Percentiles rank a stretch among this genome's conserved stretches.
These are phyloP conservation scores for Cardamine occulta DNA, from an alignment of 345 rosid species.

Conservation along the genomic window DNA sequence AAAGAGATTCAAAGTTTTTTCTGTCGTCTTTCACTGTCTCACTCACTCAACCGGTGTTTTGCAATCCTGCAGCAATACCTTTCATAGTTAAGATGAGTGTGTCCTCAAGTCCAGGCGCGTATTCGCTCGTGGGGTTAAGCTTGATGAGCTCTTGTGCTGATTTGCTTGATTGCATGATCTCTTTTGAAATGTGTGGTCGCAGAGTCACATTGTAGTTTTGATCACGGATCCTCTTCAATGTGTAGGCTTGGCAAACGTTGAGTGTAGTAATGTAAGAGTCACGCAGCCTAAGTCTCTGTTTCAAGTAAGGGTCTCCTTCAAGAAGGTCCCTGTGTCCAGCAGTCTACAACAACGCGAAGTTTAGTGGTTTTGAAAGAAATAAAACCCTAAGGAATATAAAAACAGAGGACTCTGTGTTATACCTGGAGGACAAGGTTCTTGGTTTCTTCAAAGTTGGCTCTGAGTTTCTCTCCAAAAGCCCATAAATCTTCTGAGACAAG, in stretches of 20 bases:
- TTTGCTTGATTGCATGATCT: slow-evolving; percentile 74
- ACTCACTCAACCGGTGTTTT: slow-evolving; percentile 81
- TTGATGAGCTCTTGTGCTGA: slow-evolving; percentile 74
- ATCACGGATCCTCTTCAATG: slow-evolving; percentile 89
- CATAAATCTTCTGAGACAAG: slow-evolving; percentile 83
- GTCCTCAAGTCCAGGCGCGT: slow-evolving; percentile 94
- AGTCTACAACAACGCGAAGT: slow-evolving; percentile 50
- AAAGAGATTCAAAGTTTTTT: not conserved
- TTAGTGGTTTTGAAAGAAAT: not conserved
- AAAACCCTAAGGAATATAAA: not conserved
- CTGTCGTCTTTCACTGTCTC: slow-evolving; percentile 6
- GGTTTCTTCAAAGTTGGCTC: slow-evolving; percentile 78
- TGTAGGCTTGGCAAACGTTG: slow-evolving; percentile 93
- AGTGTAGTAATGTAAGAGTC: slow-evolving; percentile 97
- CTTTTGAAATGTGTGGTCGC: slow-evolving; percentile 86
- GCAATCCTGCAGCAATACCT: slow-evolving; percentile 95
- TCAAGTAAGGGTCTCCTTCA: slow-evolving; percentile 94
- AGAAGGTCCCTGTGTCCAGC: slow-evolving; percentile 97
- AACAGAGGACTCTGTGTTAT: slow-evolving; percentile 42
- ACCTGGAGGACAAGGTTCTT: slow-evolving; percentile 89
- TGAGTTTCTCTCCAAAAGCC: slow-evolving; percentile 75
- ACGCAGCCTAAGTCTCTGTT: slow-evolving; percentile 90
- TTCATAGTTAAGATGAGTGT: slow-evolving; percentile 98
- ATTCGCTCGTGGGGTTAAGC: slow-evolving; percentile 83
- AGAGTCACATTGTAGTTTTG: slow-evolving; percentile 70